These are phyloP conservation scores for Rhodotorula paludigena DNA, from an alignment of 768 basidiomycete species.

Conservation along the genomic window DNA sequence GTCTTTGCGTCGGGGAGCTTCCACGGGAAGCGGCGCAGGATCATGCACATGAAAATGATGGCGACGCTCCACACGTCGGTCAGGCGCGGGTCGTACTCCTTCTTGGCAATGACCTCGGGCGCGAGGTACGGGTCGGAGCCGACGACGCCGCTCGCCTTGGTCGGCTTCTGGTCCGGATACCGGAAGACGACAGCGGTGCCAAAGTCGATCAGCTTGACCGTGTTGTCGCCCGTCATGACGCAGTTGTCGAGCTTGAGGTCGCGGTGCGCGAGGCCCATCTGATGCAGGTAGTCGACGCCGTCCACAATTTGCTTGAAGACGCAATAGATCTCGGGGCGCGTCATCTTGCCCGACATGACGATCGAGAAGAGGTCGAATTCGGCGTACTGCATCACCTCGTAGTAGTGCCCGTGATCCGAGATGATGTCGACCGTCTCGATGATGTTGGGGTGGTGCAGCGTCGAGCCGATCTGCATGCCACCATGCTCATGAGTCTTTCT, in stretches of 20 bases:
- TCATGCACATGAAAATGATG: constrained; percentile 99
- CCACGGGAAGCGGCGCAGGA: constrained; percentile 96
- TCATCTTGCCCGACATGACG: constrained; percentile 99
- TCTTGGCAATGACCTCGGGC: constrained; percentile 79
- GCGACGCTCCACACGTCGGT: constrained; percentile 98
- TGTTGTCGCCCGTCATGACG: constrained; percentile 90
- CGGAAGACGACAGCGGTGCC: constrained; percentile 99
- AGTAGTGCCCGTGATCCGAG: constrained; percentile 93
- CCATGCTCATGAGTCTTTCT: not conserved
- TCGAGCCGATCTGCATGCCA: constrained; percentile 50
- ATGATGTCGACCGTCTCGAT: constrained; percentile 98
- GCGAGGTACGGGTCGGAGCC: constrained; percentile 98
- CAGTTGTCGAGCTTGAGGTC: constrained; percentile 99
- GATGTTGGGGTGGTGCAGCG: constrained; percentile 89
- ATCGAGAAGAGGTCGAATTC: constrained; percentile 97
- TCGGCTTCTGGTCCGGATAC: constrained; percentile 77
- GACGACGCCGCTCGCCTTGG: constrained; percentile 80
- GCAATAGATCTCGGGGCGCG: constrained; percentile 95
- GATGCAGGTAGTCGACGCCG: constrained; percentile 95
- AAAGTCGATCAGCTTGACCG: constrained; percentile 99
- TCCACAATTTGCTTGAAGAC: constrained; percentile 98
- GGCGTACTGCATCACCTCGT: constrained; percentile 99
- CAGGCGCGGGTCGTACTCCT: constrained; percentile 88
- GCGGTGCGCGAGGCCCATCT: constrained; percentile 93
- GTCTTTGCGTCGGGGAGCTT: constrained; percentile 93